Evolutionary conservation across 2,329 filamentous ascomycete species (phyloP).

Genomic region (Ophiostoma piceae): DNA sequence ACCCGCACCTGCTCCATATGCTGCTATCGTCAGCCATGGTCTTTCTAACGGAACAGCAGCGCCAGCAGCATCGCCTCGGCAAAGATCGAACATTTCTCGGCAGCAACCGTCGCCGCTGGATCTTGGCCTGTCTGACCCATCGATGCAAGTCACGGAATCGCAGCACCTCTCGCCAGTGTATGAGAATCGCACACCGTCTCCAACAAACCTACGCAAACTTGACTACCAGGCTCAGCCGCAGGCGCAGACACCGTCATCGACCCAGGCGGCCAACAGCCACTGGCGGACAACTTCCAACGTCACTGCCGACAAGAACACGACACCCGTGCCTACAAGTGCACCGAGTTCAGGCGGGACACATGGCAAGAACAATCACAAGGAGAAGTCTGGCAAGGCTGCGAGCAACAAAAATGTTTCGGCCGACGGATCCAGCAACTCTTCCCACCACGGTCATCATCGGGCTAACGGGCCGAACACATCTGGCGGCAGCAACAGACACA

Average conservation of each 20-base stretch:
- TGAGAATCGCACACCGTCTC: conserved; percentile 66
- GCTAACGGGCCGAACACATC: conserved; percentile 34
- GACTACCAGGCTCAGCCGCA: conserved; percentile 10
- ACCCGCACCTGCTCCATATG: conserved; percentile 28
- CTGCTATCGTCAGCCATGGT: conserved; percentile 31
- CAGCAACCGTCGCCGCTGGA: conserved; percentile 51
- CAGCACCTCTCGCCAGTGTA: conserved; percentile 65
- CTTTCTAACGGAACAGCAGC: conserved; percentile 28
- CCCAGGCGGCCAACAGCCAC: neutral
- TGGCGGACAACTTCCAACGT: neutral
- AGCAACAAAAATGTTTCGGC: conserved; percentile 23
- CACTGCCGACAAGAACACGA: neutral
- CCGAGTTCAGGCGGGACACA: neutral
- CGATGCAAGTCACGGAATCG: conserved; percentile 39
- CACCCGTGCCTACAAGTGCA: neutral
- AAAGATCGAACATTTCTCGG: conserved; percentile 38
- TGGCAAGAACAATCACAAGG: conserved; percentile 23
- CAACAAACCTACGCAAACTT: conserved; percentile 53
- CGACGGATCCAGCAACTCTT: neutral
- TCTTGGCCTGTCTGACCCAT: conserved; percentile 46
- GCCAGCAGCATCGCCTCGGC: conserved; percentile 33
- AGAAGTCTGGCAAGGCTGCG: conserved; percentile 14
- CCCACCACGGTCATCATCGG: conserved; percentile 22
- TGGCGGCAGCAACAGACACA: conserved; percentile 42
- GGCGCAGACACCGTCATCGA: neutral